Evolutionary conservation across 2,329 filamentous ascomycete species (phyloP).

Genomic region (Pseudogymnoascus sp.): DNA sequence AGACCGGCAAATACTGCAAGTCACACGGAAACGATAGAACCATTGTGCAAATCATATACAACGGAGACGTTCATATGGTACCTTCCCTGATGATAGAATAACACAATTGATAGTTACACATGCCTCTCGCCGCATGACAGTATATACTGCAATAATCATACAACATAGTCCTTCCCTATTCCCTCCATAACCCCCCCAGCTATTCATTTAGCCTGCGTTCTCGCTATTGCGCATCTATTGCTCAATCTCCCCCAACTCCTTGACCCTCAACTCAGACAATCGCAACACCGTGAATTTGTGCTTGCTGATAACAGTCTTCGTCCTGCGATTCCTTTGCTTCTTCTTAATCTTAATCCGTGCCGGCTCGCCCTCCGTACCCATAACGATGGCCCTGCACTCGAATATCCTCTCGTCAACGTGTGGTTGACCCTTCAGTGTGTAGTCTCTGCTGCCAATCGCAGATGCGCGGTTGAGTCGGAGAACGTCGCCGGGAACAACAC

Average conservation of each 20-base stretch:
- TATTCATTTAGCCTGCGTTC: not conserved
- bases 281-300: conserved; percentile 79
- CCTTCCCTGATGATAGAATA: not conserved
- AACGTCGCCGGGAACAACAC: conserved; percentile 71
- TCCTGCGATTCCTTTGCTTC: conserved; percentile 67
- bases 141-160: conserved; percentile 8
- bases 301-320: conserved; percentile 78
- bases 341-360: conserved; percentile 73
- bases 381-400: conserved; percentile 75
- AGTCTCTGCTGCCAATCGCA: conserved; percentile 78
- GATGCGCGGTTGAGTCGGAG: conserved; percentile 82
- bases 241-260: conserved; percentile 37
- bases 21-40: not conserved
- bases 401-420: conserved; percentile 79
- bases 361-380: conserved; percentile 77
- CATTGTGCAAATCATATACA: not conserved
- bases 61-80: not conserved
- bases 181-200: not conserved
- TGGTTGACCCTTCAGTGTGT: conserved; percentile 75
- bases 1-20: not conserved
- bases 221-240: not conserved
- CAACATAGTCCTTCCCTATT: conserved; percentile 1
- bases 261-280: conserved; percentile 65
- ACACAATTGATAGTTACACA: conserved; percentile 9
- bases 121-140: conserved; percentile 1